Evolutionary conservation across 2,329 filamentous ascomycete species (phyloP).

Genomic region (Beauveria varroae): DNA sequence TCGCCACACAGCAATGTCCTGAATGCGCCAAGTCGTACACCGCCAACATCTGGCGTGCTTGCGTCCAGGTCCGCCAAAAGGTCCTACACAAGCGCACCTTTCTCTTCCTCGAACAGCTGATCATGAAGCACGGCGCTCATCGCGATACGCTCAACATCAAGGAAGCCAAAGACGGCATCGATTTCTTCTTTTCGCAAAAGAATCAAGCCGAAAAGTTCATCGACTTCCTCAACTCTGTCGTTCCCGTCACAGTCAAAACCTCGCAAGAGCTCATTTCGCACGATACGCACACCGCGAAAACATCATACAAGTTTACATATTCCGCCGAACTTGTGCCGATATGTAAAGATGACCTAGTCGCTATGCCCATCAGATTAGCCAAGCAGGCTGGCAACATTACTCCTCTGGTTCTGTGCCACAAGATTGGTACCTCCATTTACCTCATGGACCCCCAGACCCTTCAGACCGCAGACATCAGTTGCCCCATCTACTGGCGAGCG

Average conservation of each 20-base stretch:
- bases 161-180: slow-evolving; percentile 89
- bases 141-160: slow-evolving; percentile 96
- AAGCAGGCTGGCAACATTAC: slow-evolving; percentile 83
- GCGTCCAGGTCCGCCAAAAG: slow-evolving; percentile 93
- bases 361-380: slow-evolving; percentile 80
- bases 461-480: slow-evolving; percentile 78
- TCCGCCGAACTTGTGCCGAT: slow-evolving; percentile 87
- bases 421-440: slow-evolving; percentile 83
- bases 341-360: slow-evolving; percentile 96
- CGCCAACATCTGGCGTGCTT: slow-evolving; percentile 89
- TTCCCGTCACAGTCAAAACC: slow-evolving; percentile 71
- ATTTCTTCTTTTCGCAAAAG: slow-evolving; percentile 86
- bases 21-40: slow-evolving; percentile 96
- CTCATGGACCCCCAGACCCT: slow-evolving; percentile 86
- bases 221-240: slow-evolving; percentile 79
- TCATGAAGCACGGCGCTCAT: slow-evolving; percentile 88
- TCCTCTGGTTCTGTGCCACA: slow-evolving; percentile 77
- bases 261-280: slow-evolving; percentile 80
- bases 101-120: slow-evolving; percentile 77
- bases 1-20: slow-evolving; percentile 87
- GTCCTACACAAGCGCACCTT: slow-evolving; percentile 84
- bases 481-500: slow-evolving; percentile 80
- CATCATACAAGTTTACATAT: slow-evolving; percentile 91
- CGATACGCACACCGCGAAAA: slow-evolving; percentile 83
- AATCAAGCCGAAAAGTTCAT: slow-evolving; percentile 92